phyloP scores from a whole-genome alignment of 2,329 filamentous ascomycete species.

The Colletotrichum siamense region DNA sequence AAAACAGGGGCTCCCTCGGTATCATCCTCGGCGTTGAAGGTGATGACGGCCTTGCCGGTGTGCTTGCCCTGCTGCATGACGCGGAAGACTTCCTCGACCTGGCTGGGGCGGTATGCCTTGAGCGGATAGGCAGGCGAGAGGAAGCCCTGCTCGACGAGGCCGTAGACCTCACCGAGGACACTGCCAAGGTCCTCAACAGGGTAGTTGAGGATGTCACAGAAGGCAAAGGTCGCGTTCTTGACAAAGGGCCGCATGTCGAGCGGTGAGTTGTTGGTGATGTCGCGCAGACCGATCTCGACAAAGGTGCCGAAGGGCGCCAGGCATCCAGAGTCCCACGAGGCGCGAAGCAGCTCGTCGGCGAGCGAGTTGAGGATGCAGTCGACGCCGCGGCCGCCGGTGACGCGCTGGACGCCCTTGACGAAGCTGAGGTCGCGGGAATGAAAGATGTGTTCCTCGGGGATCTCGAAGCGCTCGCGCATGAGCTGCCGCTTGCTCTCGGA shows the following conservation, averaged over 20 bases:
- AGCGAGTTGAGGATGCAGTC: slow-evolving; percentile 41
- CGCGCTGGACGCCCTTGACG: slow-evolving; percentile 25
- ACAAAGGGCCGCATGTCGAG: slow-evolving; percentile 51
- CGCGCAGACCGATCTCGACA: slow-evolving; percentile 47
- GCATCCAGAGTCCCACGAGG: slow-evolving; percentile 38
- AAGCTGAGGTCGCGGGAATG: slow-evolving; percentile 33
- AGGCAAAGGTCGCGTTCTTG: slow-evolving; percentile 35
- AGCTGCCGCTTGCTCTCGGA: slow-evolving; percentile 32
- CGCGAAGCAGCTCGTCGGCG: slow-evolving; percentile 38
- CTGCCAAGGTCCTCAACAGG: slow-evolving; percentile 24
- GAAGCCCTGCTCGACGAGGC: neutral
- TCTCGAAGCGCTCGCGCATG: slow-evolving; percentile 26
- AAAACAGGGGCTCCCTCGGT: neutral
- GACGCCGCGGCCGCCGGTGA: slow-evolving; percentile 30
- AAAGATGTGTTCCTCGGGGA: slow-evolving; percentile 35
- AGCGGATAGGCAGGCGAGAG: slow-evolving; percentile 14
- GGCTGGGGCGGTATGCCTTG: slow-evolving; percentile 25
- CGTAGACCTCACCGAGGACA: slow-evolving; percentile 8
- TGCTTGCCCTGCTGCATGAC: slow-evolving; percentile 43
- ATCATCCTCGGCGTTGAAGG: neutral
- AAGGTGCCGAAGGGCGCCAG: slow-evolving; percentile 44
- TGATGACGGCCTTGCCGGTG: slow-evolving; percentile 44
- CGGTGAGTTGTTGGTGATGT: slow-evolving; percentile 40
- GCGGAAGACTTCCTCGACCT: slow-evolving; percentile 42
- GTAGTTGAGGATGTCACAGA: slow-evolving; percentile 32